These are phyloP conservation scores for Lomentospora prolificans DNA, from an alignment of 2,329 filamentous ascomycete species.

Conservation along the genomic window DNA sequence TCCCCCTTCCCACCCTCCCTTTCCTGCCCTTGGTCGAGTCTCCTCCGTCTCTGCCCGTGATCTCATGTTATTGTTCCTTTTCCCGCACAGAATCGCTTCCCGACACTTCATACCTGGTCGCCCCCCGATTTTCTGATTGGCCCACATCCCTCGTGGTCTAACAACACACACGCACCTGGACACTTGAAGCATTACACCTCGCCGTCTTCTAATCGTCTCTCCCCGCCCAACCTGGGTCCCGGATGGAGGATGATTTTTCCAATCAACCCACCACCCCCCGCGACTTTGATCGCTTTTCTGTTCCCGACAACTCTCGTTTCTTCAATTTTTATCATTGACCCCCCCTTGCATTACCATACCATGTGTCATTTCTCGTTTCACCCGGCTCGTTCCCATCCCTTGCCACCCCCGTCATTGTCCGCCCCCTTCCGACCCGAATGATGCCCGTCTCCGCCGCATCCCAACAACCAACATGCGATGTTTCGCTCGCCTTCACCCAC, in stretches of 20 bases:
- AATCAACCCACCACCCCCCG: slow-evolving; percentile 7
- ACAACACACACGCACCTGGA: neutral
- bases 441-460: neutral
- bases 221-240: slow-evolving; percentile 1
- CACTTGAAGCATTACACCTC: neutral
- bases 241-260: neutral
- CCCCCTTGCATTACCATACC: slow-evolving; percentile 6
- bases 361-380: slow-evolving; percentile 9
- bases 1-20: neutral
- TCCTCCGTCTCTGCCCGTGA: neutral
- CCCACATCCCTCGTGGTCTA: neutral
- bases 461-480: neutral
- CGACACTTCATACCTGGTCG: neutral
- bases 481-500: neutral
- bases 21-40: neutral
- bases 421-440: slow-evolving; percentile 1
- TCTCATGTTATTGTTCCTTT: slow-evolving; percentile 2
- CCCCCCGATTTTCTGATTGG: slow-evolving; percentile 8
- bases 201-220: neutral
- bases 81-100: neutral
- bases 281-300: neutral
- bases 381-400: neutral
- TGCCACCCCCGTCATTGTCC: neutral
- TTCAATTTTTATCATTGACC: neutral
- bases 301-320: slow-evolving; percentile 7